Percentiles rank a stretch among this genome's conserved stretches.
Conservation (phyloP, 129 eudicot species). For the Calendula officinalis region DNA sequence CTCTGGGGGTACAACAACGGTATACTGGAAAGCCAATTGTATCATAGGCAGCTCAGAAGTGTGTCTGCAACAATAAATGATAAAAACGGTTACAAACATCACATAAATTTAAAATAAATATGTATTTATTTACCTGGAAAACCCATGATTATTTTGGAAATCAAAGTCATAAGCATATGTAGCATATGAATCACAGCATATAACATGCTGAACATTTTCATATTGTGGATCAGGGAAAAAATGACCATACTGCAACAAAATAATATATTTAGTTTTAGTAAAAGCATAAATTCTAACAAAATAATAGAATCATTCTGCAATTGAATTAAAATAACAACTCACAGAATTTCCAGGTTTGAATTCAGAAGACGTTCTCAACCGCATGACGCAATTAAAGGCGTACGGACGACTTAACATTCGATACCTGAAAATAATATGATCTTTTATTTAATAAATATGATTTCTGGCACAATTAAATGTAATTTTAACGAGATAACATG, state of each 20-base stretch:
- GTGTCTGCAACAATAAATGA: conserved; percentile 49
- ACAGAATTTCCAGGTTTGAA: conserved; percentile 87
- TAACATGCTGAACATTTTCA: conserved; percentile 96
- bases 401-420: conserved; percentile 98
- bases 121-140: conserved; percentile 56
- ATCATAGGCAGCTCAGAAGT: conserved; percentile 77
- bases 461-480: not conserved
- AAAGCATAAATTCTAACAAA: conserved; percentile 14
- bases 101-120: not conserved
- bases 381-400: conserved; percentile 84
- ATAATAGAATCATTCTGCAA: not conserved
- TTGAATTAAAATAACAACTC: conserved; percentile 25
- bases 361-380: conserved; percentile 87
- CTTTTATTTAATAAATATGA: not conserved
- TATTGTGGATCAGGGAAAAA: conserved; percentile 98
- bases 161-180: conserved; percentile 97
- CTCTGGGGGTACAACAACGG: conserved; percentile 77
- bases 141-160: conserved; percentile 66
- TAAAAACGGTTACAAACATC: conserved; percentile 12
- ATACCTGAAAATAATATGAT: conserved; percentile 53
- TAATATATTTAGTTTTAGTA: conserved; percentile 17
- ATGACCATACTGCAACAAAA: conserved; percentile 85
- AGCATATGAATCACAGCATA: conserved; percentile 94
- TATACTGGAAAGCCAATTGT: conserved; percentile 86
- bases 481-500: not conserved